Percentiles rank a stretch among this genome's conserved stretches.
Conservation (phyloP, 2,329 filamentous ascomycete genomes). For the Exophiala oligosperma region DNA sequence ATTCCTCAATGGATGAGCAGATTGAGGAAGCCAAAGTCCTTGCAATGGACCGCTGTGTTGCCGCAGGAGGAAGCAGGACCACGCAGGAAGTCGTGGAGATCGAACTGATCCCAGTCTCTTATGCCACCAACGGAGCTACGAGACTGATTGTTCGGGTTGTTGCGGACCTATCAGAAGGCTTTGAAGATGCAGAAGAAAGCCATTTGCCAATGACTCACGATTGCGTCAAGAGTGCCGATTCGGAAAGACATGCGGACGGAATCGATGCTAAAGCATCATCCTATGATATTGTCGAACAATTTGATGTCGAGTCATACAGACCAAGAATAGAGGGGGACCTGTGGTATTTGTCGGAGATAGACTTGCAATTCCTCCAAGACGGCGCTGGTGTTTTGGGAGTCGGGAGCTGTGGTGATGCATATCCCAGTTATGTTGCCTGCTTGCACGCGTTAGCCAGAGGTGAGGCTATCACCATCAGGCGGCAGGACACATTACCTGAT, state of each 20-base stretch:
- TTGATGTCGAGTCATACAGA: slow-evolving; percentile 31
- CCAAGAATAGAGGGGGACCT: slow-evolving; percentile 33
- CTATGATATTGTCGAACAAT: slow-evolving; percentile 22
- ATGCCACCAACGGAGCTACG: slow-evolving; percentile 32
- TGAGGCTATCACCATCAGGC: slow-evolving; percentile 4
- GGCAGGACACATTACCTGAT: slow-evolving; percentile 2
- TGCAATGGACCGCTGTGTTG: slow-evolving; percentile 40
- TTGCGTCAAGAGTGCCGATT: slow-evolving; percentile 26
- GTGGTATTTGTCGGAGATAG: slow-evolving; percentile 39
- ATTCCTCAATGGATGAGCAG: slow-evolving; percentile 22
- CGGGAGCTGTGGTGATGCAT: slow-evolving; percentile 41
- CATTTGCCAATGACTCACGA: slow-evolving; percentile 22
- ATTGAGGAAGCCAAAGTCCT: slow-evolving; percentile 32
- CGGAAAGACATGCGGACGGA: background rate
- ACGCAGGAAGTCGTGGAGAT: slow-evolving; percentile 36
- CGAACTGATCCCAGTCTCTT: slow-evolving; percentile 39
- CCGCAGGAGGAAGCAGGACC: slow-evolving; percentile 24
- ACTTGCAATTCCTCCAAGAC: slow-evolving; percentile 38
- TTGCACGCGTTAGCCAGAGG: slow-evolving; percentile 1
- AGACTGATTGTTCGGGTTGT: slow-evolving; percentile 39
- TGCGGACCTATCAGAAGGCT: slow-evolving; percentile 36
- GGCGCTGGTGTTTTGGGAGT: slow-evolving; percentile 39
- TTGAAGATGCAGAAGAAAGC: background rate
- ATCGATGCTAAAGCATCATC: slow-evolving; percentile 2
- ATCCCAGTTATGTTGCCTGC: slow-evolving; percentile 19